phyloP scores from a whole-genome alignment of 106 monocot species.

The Allium fistulosum region DNA sequence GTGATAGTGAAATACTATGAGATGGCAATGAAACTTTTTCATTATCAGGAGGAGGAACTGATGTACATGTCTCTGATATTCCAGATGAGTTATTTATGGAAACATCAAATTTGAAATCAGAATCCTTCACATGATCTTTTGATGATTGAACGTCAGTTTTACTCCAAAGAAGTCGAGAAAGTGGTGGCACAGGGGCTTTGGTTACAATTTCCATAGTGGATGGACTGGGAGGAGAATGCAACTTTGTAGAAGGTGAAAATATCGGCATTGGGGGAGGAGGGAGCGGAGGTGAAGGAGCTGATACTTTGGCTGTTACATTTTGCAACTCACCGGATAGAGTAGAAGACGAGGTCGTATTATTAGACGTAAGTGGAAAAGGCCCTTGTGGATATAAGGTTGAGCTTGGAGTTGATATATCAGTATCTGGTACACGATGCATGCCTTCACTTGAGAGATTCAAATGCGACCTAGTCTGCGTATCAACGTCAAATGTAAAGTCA shows the following conservation, averaged over 20 bases:
- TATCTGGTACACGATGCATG: neutral
- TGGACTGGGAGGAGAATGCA: neutral
- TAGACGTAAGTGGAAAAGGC: neutral
- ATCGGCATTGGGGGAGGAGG: neutral
- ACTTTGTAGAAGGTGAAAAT: constrained; percentile 7
- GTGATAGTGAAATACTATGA: neutral
- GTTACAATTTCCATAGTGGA: neutral
- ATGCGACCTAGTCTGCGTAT: neutral
- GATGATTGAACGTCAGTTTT: constrained; percentile 1
- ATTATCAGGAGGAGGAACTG: constrained; percentile 4
- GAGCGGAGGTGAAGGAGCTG: neutral
- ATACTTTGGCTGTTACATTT: neutral
- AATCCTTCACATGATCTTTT: neutral
- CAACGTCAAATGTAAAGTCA: neutral
- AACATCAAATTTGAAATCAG: neutral
- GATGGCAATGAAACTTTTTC: neutral
- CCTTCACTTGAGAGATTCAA: neutral
- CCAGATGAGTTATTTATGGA: neutral
- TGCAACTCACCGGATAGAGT: no score
- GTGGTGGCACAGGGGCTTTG: constrained; percentile 6
- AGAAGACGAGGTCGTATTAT: neutral
- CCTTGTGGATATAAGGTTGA: neutral
- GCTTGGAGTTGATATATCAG: neutral
- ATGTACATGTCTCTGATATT: neutral
- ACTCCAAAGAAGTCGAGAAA: constrained; percentile 8